A percentile compares a stretch with the other conserved stretches of the same genome.
phyloP scores from a whole-genome alignment of 345 rosid species.

The Salix dunnii region DNA sequence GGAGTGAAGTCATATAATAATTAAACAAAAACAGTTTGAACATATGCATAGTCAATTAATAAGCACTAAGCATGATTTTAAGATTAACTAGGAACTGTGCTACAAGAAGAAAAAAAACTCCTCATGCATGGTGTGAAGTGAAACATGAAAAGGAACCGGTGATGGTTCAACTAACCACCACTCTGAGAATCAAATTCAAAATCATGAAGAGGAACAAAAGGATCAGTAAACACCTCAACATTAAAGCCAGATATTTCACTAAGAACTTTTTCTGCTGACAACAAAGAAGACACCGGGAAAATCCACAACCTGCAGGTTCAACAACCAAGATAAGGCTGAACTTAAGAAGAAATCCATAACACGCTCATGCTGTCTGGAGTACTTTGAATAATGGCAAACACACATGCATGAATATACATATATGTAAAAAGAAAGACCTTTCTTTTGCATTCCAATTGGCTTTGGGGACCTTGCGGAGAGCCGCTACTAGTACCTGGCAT shows the following conservation, averaged over 20 bases:
- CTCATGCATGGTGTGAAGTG: not conserved
- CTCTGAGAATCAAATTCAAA: not conserved
- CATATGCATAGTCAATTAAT: not conserved
- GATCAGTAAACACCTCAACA: constrained; percentile 52
- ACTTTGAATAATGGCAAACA: not conserved
- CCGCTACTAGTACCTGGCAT: constrained; percentile 54
- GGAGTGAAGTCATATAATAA: not conserved
- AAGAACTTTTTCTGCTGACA: constrained; percentile 56
- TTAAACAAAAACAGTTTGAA: not conserved
- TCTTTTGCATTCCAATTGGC: constrained; percentile 93
- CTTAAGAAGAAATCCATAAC: not conserved
- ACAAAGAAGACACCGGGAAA: constrained; percentile 67
- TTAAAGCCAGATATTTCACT: constrained; percentile 40
- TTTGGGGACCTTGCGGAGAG: constrained; percentile 71
- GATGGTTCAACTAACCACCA: not conserved
- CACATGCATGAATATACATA: not conserved
- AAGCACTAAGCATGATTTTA: not conserved
- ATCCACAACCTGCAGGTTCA: constrained; percentile 63
- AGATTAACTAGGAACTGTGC: not conserved
- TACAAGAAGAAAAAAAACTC: not conserved
- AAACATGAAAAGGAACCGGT: not conserved
- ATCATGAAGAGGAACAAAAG: not conserved
- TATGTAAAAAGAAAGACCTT: constrained; percentile 43
- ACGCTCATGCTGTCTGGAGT: not conserved
- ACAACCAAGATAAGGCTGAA: constrained; percentile 11